A percentile compares a stretch with the other conserved stretches of the same genome.
These are phyloP conservation scores for Skeletonema potamos DNA, from an alignment of 108 stramenopile genomes.

Conservation along the genomic window DNA sequence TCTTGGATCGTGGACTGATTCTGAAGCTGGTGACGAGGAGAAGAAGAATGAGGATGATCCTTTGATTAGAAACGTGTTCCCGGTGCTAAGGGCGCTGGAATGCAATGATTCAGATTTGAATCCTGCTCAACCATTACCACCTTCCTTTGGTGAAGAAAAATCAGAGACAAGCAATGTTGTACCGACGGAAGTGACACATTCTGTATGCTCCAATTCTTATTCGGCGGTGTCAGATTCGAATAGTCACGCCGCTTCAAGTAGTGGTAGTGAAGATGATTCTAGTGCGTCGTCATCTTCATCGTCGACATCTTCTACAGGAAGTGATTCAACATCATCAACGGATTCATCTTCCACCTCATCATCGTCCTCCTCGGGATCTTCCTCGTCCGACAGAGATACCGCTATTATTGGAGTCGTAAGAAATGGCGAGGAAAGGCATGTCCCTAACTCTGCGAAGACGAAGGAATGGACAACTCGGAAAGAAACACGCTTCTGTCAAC, in stretches of 20 bases:
- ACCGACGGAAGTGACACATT: background rate
- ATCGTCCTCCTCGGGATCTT: slow-evolving; percentile 6
- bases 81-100: background rate
- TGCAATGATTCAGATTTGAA: background rate
- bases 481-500: slow-evolving; percentile 38
- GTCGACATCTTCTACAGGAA: slow-evolving; percentile 4
- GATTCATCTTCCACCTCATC: slow-evolving; percentile 8
- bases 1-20: slow-evolving; percentile 42
- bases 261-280: background rate
- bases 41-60: background rate
- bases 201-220: background rate
- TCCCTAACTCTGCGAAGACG: background rate
- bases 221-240: background rate
- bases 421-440: background rate
- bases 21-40: slow-evolving; percentile 13
- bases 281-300: slow-evolving; percentile 7
- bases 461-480: slow-evolving; percentile 39
- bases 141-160: background rate
- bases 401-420: background rate
- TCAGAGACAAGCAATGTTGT: background rate
- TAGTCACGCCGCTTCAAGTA: background rate
- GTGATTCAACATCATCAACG: slow-evolving; percentile 9
- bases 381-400: slow-evolving; percentile 10
- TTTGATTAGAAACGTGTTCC: background rate
- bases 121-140: background rate